These are phyloP conservation scores for Fonsecaea multimorphosa DNA, from an alignment of 2,329 filamentous ascomycete genomes.

Conservation along the genomic window DNA sequence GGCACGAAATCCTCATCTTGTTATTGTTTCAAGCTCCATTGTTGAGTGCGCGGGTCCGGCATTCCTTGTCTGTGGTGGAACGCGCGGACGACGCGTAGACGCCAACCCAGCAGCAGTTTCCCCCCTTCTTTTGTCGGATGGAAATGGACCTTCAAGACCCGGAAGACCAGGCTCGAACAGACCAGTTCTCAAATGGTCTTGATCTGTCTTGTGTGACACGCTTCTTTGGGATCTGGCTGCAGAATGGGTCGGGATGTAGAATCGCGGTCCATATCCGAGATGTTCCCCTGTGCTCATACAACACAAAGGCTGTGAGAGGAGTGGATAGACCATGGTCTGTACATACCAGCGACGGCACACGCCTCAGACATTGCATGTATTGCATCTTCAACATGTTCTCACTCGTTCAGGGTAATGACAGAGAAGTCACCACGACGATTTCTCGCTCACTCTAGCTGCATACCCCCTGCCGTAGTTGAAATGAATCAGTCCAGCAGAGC, in stretches of 20 bases:
- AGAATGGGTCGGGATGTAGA: not conserved
- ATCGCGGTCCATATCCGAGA: not conserved
- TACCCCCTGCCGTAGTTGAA: not conserved
- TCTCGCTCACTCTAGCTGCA: not conserved
- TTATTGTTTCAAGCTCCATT: conserved; percentile 4
- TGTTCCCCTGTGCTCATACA: not conserved
- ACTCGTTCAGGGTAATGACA: not conserved
- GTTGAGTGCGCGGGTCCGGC: conserved; percentile 4
- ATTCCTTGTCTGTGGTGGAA: conserved; percentile 3
- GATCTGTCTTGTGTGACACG: not conserved
- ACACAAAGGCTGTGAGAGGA: not conserved
- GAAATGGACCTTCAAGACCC: not conserved
- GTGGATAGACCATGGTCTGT: not conserved
- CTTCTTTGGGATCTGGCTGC: not conserved
- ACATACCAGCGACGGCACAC: not conserved
- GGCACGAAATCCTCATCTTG: conserved; percentile 1
- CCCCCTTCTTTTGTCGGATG: not conserved
- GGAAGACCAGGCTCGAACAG: not conserved
- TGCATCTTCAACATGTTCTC: not conserved
- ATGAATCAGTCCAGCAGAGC: not conserved
- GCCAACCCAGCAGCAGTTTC: not conserved
- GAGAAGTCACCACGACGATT: not conserved
- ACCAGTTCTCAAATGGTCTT: not conserved
- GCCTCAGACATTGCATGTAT: not conserved
- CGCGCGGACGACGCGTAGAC: not conserved